Percentiles rank a stretch among this genome's conserved stretches.
Evolutionary conservation across 441 rosid species (phyloP).

Genomic region (Adansonia madagascariensis): DNA sequence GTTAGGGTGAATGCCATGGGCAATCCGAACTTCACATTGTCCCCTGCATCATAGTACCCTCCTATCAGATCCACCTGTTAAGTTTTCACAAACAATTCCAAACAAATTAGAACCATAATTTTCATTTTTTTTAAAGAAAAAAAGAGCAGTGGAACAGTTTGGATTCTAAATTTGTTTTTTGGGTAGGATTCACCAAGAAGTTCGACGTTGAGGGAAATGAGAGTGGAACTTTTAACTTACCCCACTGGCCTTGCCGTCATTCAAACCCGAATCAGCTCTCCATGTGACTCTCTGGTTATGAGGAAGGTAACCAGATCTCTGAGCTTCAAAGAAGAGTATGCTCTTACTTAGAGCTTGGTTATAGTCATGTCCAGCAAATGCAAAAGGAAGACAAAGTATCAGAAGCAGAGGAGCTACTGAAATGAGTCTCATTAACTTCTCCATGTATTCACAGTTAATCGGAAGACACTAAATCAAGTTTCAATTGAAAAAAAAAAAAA

Average conservation of each 20-base stretch:
- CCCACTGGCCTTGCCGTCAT: conserved; percentile 91
- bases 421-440: conserved; percentile 34
- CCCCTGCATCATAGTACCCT: conserved; percentile 55
- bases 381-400: conserved; percentile 56
- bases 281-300: conserved; percentile 83
- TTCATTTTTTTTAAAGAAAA: neutral
- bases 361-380: conserved; percentile 79
- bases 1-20: conserved; percentile 58
- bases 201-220: neutral
- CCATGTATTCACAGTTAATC: conserved; percentile 34
- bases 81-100: neutral
- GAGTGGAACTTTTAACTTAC: conserved; percentile 43
- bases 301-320: conserved; percentile 92
- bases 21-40: conserved; percentile 53
- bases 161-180: neutral
- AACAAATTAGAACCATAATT: neutral
- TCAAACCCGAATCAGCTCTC: conserved; percentile 92
- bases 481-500: neutral
- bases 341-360: conserved; percentile 85
- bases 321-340: conserved; percentile 96
- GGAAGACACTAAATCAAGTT: neutral
- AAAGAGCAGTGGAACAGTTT: neutral
- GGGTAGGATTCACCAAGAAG: neutral
- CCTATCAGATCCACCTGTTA: conserved; percentile 52
- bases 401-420: conserved; percentile 46